A percentile compares a stretch with the other conserved stretches of the same genome.
Evolutionary conservation across 2,329 filamentous ascomycete species (phyloP).

Genomic region (Pseudocercospora macadamiae): DNA sequence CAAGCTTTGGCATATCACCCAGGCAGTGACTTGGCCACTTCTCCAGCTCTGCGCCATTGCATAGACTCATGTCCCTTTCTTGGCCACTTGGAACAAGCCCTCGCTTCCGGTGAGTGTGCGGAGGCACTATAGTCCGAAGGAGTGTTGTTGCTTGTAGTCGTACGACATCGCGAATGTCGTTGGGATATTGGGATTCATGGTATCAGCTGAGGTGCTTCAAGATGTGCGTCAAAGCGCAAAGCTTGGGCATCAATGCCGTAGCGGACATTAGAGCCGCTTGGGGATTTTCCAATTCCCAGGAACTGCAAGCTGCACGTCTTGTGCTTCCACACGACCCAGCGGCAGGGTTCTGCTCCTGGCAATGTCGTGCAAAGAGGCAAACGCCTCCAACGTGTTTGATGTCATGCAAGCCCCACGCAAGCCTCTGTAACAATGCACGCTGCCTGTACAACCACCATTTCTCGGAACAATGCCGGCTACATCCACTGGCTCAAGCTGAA

Average conservation of each 20-base stretch:
- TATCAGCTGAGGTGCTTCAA: background rate
- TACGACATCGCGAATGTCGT: background rate
- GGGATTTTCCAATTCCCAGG: conserved; percentile 1
- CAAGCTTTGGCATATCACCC: no score
- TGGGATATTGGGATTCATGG: background rate
- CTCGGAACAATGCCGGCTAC: conserved; percentile 11
- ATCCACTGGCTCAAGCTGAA: conserved; percentile 4
- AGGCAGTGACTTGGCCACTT: no score
- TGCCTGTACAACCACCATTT: background rate
- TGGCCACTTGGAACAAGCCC: no score
- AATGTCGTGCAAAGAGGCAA: conserved; percentile 13
- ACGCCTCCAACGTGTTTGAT: conserved; percentile 24
- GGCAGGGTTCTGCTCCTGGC: background rate
- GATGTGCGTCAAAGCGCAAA: background rate
- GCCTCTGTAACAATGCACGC: conserved; percentile 7
- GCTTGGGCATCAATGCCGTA: conserved; percentile 15
- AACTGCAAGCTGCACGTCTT: conserved; percentile 8
- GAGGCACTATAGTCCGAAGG: background rate
- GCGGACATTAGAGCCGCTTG: conserved; percentile 8
- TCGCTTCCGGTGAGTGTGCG: background rate
- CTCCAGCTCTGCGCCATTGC: no score
- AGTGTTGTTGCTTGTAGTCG: background rate
- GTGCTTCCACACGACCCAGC: conserved; percentile 1
- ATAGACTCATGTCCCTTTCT: no score
- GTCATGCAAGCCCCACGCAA: conserved; percentile 8